phyloP scores from a whole-genome alignment of 2,329 filamentous ascomycete genomes.

The Achaetomium macrosporum region DNA sequence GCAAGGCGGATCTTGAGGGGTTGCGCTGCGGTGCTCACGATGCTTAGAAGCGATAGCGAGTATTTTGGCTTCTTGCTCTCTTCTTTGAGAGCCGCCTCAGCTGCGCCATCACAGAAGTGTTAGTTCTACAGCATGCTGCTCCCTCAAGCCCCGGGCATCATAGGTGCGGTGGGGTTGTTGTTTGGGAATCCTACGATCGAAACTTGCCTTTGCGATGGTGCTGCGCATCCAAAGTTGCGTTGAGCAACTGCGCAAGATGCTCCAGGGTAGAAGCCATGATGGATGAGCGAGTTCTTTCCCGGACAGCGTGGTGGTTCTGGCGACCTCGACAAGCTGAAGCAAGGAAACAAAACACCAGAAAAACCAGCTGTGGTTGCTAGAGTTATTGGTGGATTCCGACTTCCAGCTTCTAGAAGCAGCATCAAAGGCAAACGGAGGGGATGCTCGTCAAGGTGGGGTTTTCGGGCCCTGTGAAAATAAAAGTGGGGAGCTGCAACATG shows the following conservation, averaged over 20 bases:
- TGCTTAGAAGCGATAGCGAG: conserved; percentile 81
- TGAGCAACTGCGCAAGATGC: conserved; percentile 72
- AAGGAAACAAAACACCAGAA: conserved; percentile 17
- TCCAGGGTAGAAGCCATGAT: conserved; percentile 53
- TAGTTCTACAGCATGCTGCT: neutral
- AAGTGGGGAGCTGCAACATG: conserved; percentile 8
- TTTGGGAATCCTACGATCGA: neutral
- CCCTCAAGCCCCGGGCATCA: neutral
- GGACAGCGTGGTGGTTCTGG: conserved; percentile 5
- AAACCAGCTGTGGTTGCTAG: conserved; percentile 17
- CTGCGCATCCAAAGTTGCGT: conserved; percentile 81
- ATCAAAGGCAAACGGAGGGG: conserved; percentile 7
- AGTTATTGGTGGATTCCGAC: conserved; percentile 15
- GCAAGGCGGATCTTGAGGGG: conserved; percentile 76
- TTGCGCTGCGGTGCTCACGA: conserved; percentile 70
- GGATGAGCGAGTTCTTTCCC: neutral
- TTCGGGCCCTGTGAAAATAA: neutral
- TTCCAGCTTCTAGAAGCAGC: conserved; percentile 12
- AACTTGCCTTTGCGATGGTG: conserved; percentile 79
- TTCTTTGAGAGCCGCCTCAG: conserved; percentile 71
- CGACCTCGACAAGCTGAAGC: neutral
- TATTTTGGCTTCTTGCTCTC: conserved; percentile 82
- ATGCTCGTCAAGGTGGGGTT: neutral
- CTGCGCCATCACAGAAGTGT: conserved; percentile 41
- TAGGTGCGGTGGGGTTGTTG: conserved; percentile 7